phyloP scores from a whole-genome alignment of 495 filamentous ascomycete genomes.

The Penicillium manginii region DNA sequence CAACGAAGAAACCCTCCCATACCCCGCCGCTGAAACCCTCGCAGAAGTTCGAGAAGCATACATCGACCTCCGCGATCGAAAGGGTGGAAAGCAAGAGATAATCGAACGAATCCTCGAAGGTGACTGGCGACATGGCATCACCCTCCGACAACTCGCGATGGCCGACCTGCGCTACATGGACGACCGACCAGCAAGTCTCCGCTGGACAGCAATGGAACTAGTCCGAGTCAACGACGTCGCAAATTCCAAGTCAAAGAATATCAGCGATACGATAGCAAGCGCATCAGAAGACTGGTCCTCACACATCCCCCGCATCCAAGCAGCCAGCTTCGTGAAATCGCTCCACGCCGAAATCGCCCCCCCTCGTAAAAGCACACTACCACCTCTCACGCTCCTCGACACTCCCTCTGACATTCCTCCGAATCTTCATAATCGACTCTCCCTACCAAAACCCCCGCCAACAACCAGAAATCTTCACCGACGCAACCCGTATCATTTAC shows the following conservation, averaged over 20 bases:
- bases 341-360: constrained; percentile 74
- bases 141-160: constrained; percentile 78
- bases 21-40: constrained; percentile 63
- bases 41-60: constrained; percentile 68
- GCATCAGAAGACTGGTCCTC: constrained; percentile 42
- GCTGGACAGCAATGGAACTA: constrained; percentile 75
- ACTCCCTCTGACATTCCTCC: constrained; percentile 69
- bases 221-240: constrained; percentile 35
- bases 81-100: constrained; percentile 73
- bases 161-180: constrained; percentile 78
- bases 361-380: constrained; percentile 80
- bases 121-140: constrained; percentile 80
- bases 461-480: constrained; percentile 44
- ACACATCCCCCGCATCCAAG: constrained; percentile 72
- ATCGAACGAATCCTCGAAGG: constrained; percentile 76
- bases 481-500: constrained; percentile 67
- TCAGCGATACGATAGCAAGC: neutral
- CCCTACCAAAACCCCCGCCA: constrained; percentile 64
- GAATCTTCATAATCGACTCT: constrained; percentile 74
- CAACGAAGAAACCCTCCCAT: constrained; percentile 55
- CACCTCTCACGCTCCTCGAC: constrained; percentile 66
- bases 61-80: constrained; percentile 54
- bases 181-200: constrained; percentile 69
- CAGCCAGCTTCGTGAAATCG: constrained; percentile 70
- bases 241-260: constrained; percentile 4